A percentile compares a stretch with the other conserved stretches of the same genome.
Conservation (phyloP, 805 yeast species). For the Myxozyma lipomycoides region DNA sequence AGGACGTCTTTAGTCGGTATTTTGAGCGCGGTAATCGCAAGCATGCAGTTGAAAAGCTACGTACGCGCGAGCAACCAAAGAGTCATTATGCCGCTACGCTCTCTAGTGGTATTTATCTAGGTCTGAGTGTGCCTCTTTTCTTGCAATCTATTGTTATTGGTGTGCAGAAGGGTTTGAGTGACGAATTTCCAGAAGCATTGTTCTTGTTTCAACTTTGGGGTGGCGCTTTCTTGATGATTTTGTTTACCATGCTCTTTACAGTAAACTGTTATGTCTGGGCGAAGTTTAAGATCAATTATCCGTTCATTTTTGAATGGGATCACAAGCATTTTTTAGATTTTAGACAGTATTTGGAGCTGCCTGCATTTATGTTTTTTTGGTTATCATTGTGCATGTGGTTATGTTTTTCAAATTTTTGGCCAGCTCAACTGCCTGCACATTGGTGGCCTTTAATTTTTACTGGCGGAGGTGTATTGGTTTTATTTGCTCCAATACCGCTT, state of each 20-base stretch:
- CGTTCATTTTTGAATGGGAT: constrained; percentile 86
- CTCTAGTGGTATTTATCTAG: constrained; percentile 62
- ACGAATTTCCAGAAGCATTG: constrained; percentile 51
- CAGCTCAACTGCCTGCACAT: constrained; percentile 53
- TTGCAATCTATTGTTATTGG: constrained; percentile 55
- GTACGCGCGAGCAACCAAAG: constrained; percentile 44
- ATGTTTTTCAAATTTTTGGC: constrained; percentile 69
- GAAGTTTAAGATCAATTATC: constrained; percentile 73
- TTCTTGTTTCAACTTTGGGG: constrained; percentile 85
- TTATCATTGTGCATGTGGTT: constrained; percentile 68
- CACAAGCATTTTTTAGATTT: constrained; percentile 61
- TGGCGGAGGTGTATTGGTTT: constrained; percentile 46
- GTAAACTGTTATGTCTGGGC: constrained; percentile 72
- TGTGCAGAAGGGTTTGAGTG: constrained; percentile 33
- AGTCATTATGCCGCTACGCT: constrained; percentile 46
- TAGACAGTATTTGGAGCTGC: constrained; percentile 61
- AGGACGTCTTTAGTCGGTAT: constrained; percentile 59
- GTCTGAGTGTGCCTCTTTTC: constrained; percentile 68
- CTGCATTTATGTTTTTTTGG: constrained; percentile 54
- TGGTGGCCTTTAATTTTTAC: constrained; percentile 79
- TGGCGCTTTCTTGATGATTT: constrained; percentile 66
- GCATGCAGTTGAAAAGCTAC: constrained; percentile 64
- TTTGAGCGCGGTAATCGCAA: constrained; percentile 72
- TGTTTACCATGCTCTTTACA: constrained; percentile 63
- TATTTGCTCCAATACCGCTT: constrained; percentile 60